Base-by-base conservation (phyloP, 179 eudicot genomes). In the Silene noctiflora region DNA sequence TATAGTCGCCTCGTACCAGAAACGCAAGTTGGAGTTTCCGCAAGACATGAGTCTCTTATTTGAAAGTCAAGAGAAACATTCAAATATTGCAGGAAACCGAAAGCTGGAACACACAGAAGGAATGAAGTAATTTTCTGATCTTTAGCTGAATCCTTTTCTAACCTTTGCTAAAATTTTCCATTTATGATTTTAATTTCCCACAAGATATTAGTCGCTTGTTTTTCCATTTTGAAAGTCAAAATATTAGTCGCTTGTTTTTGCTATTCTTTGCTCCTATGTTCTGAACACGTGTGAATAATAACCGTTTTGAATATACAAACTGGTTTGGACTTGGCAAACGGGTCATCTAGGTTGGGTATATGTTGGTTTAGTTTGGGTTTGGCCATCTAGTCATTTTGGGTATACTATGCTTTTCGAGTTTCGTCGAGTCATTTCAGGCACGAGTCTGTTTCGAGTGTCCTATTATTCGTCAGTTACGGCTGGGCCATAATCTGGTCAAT, bases 31-130 rank as follows among this genome's bases (percentile, higher is more conserved):
- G 48, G 77, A 67, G 19, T 70, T 73, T 7, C 88, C 89, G 55
- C 60, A 73, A 20, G 87, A 85, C 51, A 75, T 71, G n/a, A 39
- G 70, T 65, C 81, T 63, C 58, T 80, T 90, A 21, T 88, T 87
- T 74, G 82, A 84, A 74, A 85, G 86, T 79, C 82, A 75, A 64
- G 85, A 80, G 9, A 81, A 84, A 42, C 84, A 83, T 81, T 85
- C 89, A 39, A 78, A 63, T 1, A 87, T 85, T 58, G 86, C 85
- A 63, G 78, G 78, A 65, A 82, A 83, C 71, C 88, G 94, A 76
- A 88, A 85, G 78, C 88, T 90, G 62, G 84, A 82, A 70, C 91
- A 90, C 62, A 84, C 94, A 2, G 75, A 88, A 31, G 88, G 87
- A 74, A 71, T 86, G 79, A 83, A 72, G 94, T 88, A 85, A 80